Percentiles rank a stretch among this genome's conserved stretches.
phyloP scores from a whole-genome alignment of 306 rosid species.

The Pyrus bretschneideri region DNA sequence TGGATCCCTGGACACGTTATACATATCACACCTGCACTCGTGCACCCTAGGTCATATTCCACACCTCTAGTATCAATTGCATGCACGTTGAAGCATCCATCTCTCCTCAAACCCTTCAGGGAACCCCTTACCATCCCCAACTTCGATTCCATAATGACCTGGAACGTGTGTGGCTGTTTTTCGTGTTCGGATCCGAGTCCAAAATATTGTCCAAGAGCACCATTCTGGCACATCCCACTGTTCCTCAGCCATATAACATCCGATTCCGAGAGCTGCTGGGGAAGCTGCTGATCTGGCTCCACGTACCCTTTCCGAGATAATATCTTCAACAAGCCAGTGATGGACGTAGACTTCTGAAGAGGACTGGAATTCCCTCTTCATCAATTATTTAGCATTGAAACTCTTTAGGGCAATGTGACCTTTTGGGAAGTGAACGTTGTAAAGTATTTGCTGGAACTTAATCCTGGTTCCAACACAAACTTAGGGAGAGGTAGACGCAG shows the following conservation, averaged over 20 bases:
- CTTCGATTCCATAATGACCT: constrained; percentile 55
- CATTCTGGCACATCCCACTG: constrained; percentile 44
- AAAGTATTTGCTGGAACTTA: constrained; percentile 34
- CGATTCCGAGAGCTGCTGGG: background rate
- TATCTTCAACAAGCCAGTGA: constrained; percentile 47
- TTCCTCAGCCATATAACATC: constrained; percentile 17
- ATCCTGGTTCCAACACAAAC: constrained; percentile 54
- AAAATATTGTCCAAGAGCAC: constrained; percentile 32
- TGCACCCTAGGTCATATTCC: constrained; percentile 50
- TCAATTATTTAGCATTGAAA: constrained; percentile 57
- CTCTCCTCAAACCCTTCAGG: constrained; percentile 63
- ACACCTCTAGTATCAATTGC: constrained; percentile 70
- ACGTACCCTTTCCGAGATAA: constrained; percentile 12
- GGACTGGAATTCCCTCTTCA: constrained; percentile 48
- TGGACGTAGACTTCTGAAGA: constrained; percentile 73
- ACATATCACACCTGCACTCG: constrained; percentile 58
- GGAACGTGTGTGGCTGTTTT: constrained; percentile 49
- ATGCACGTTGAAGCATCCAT: constrained; percentile 64
- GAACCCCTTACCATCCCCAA: constrained; percentile 47
- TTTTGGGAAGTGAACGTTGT: constrained; percentile 47
- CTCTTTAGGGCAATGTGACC: constrained; percentile 63
- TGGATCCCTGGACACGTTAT: constrained; percentile 44
- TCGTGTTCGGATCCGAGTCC: constrained; percentile 72
- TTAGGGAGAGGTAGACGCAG: constrained; percentile 43
- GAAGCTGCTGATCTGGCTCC: constrained; percentile 1